Percentiles rank a stretch among this genome's conserved stretches.
phyloP scores from a whole-genome alignment of 495 filamentous ascomycete genomes.

The Oleoguttula mirabilis region DNA sequence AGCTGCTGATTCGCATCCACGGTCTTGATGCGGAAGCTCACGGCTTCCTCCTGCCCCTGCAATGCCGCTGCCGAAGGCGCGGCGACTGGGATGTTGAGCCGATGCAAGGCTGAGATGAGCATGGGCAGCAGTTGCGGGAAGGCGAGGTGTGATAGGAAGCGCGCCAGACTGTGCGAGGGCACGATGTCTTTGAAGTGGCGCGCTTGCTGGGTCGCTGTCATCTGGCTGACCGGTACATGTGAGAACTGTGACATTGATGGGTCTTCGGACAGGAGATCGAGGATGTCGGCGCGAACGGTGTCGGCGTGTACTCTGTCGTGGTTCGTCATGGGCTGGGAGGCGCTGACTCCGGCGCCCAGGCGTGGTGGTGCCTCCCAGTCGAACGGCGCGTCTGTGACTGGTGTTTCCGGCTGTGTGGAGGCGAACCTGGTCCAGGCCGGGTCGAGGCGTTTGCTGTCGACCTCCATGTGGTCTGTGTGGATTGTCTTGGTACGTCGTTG shows the following conservation, averaged over 20 bases:
- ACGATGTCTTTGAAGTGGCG: slow-evolving; percentile 79
- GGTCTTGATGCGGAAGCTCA: slow-evolving; percentile 59
- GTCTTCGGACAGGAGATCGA: slow-evolving; percentile 66
- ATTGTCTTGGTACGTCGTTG: slow-evolving; percentile 31
- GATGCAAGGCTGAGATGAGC: slow-evolving; percentile 67
- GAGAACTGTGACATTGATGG: slow-evolving; percentile 90
- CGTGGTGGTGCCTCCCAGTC: slow-evolving; percentile 53
- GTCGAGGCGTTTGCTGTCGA: slow-evolving; percentile 30
- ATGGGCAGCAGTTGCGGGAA: slow-evolving; percentile 66
- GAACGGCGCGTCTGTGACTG: slow-evolving; percentile 53
- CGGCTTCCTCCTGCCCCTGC: slow-evolving; percentile 23
- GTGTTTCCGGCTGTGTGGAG: slow-evolving; percentile 71
- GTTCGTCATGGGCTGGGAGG: slow-evolving; percentile 38
- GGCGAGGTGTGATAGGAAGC: slow-evolving; percentile 79
- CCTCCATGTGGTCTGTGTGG: slow-evolving; percentile 39
- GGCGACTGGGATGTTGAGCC: slow-evolving; percentile 66
- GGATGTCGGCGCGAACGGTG: slow-evolving; percentile 30
- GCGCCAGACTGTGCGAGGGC: slow-evolving; percentile 68
- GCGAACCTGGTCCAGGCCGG: slow-evolving; percentile 29
- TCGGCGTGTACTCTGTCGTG: slow-evolving; percentile 38
- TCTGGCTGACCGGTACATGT: slow-evolving; percentile 60
- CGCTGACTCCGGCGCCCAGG: slow-evolving; percentile 8
- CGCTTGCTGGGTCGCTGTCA: slow-evolving; percentile 76
- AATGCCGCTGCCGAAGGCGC: slow-evolving; percentile 32
- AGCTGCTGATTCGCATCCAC: slow-evolving; percentile 68